Percentiles rank a stretch among this genome's conserved stretches.
These are phyloP conservation scores for Vitis hybrid DNA, from an alignment of 177 flowering plant species.

Conservation along the genomic window DNA sequence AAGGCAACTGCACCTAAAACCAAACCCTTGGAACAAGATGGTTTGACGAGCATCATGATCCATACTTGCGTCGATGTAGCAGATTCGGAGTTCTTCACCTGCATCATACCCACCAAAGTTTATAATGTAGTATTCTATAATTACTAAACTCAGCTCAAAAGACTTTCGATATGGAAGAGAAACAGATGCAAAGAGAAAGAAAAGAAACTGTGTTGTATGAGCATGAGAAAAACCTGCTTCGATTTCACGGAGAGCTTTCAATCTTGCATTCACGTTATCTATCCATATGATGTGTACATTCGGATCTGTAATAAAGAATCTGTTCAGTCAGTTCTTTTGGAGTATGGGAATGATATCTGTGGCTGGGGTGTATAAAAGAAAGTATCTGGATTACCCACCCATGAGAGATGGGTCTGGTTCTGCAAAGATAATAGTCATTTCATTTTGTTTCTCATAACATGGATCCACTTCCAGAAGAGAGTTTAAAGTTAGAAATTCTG, in stretches of 20 bases:
- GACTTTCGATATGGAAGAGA: too few species aligned
- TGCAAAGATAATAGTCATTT: too few species aligned
- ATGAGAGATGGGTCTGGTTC: neutral
- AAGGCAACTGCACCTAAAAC: constrained; percentile 60
- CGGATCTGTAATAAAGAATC: constrained; percentile 61
- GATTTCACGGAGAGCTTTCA: constrained; percentile 81
- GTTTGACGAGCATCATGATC: constrained; percentile 62
- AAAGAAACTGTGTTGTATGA: neutral
- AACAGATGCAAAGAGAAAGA: neutral
- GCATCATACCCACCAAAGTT: constrained; percentile 12
- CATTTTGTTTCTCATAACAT: too few species aligned
- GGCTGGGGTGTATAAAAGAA: too few species aligned
- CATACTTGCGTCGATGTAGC: constrained; percentile 93
- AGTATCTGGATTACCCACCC: too few species aligned
- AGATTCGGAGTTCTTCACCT: constrained; percentile 92
- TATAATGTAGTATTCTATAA: neutral
- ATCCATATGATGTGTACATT: constrained; percentile 86
- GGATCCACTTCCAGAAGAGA: too few species aligned
- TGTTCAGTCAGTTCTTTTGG: constrained; percentile 3
- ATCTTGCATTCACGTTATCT: constrained; percentile 69
- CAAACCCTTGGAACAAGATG: constrained; percentile 61
- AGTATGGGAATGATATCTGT: neutral
- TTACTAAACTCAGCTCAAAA: too few species aligned
- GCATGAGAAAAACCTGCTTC: constrained; percentile 57
- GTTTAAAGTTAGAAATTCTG: too few species aligned